Evolutionary conservation across 768 basidiomycete species (phyloP).

Genomic region (Pleurotus djamor): DNA sequence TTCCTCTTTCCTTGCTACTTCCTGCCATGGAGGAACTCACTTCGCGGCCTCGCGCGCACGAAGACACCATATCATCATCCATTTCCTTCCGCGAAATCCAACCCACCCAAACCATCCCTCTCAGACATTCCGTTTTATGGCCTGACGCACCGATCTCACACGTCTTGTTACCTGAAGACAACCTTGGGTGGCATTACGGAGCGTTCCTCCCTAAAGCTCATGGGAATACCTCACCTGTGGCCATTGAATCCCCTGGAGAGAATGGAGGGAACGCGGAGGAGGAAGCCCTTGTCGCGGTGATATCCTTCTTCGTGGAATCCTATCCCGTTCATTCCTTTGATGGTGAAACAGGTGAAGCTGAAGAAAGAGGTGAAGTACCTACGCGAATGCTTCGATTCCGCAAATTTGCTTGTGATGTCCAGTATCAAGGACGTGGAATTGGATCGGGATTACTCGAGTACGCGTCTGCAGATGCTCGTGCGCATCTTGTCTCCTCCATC

Average conservation of each 20-base stretch:
- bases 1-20: no score
- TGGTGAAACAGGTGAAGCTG: slow-evolving; percentile 8
- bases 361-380: slow-evolving; percentile 8
- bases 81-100: slow-evolving; percentile 23
- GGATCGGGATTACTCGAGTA: slow-evolving; percentile 46
- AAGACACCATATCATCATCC: not conserved
- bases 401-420: slow-evolving; percentile 57
- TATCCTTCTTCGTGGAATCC: slow-evolving; percentile 52
- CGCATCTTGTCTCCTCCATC: no score
- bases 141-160: slow-evolving; percentile 45
- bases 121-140: slow-evolving; percentile 61
- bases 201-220: slow-evolving; percentile 39
- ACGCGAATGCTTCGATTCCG: slow-evolving; percentile 41
- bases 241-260: not conserved
- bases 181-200: slow-evolving; percentile 49
- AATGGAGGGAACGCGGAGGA: slow-evolving; percentile 4
- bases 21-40: no score
- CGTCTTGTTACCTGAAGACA: slow-evolving; percentile 52
- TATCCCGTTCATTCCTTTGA: slow-evolving; percentile 27
- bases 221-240: not conserved
- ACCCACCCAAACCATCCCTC: slow-evolving; percentile 39
- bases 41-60: not conserved
- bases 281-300: slow-evolving; percentile 43
- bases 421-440: slow-evolving; percentile 52
- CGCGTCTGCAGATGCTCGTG: slow-evolving; percentile 31